Base-by-base conservation (phyloP, 305 asterid species). In the Fraxinus platypoda region DNA sequence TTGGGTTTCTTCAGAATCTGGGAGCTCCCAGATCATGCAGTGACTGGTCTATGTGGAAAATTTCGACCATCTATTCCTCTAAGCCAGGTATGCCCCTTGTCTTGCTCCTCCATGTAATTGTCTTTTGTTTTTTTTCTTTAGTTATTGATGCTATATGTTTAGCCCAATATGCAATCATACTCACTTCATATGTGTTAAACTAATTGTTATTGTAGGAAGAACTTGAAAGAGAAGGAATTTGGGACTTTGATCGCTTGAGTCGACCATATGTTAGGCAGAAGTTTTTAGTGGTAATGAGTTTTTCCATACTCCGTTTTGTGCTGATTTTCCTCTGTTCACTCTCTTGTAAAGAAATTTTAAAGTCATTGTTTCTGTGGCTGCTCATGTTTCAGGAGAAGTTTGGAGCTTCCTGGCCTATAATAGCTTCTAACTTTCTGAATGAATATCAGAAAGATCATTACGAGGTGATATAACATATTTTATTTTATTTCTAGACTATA, bases 21-120 rank as follows among this genome's bases (percentile, higher is more conserved):
- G 99, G 99, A 96, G 91, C 98, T 96, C 81, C 99, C 98, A 2
- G 99, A 92, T 83, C 98, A 96, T 88, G 92, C 99, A 76, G 74
- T 90, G 90, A 96, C 98, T 21, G 99, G 99, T 75, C 97, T 94
- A n/a, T 95, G 98, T 87, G 99, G 99, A 78, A 96, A 96, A 83
- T 96, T 96, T 68, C 93, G 99, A 66, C 99, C 99, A 57, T 96
- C 99, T 17, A 92, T 96, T 34, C 94, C 99, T 83, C 87, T 96
- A 28, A 94, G 97, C 87, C 97, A 94, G 92, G 98, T 91, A 82
- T 3, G 46, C 77, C 23, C 66, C 68, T 57, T 68, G 79, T 54
- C 78, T 73, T 82, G 13, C 64, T 80, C 37, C 52, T 71, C 82
- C 68, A 68, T 17, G n/a, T 37, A 28, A 6, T 52, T 57, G 2